Conservation (phyloP, 139 green algal species). For the Closterium sp. region DNA sequence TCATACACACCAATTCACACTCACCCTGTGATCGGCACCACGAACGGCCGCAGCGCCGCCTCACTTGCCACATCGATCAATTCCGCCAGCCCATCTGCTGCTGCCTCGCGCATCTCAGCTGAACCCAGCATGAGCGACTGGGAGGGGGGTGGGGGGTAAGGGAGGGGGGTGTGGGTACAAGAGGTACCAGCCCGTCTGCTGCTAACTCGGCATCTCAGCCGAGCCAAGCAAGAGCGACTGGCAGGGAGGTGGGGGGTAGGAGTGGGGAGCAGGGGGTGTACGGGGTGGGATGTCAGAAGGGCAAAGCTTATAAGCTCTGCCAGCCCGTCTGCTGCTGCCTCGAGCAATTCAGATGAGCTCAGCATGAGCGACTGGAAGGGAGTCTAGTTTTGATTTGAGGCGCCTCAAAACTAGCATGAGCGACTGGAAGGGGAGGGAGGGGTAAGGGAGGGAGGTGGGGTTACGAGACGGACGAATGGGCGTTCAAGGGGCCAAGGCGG, state of each 20-base stretch:
- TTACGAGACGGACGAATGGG: no score
- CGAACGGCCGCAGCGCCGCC: slow-evolving; percentile 80
- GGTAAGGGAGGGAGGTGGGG: no score
- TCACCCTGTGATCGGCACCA: slow-evolving; percentile 78
- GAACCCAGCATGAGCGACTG: slow-evolving; percentile 47
- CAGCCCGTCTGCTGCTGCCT: no score
- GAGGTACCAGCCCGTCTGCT: no score
- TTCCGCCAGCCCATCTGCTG: slow-evolving; percentile 87
- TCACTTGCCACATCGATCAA: slow-evolving; percentile 78
- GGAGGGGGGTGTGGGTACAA: no score
- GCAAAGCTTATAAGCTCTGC: no score
- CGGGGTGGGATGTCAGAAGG: not conserved
- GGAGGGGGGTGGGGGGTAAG: no score
- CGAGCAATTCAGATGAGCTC: slow-evolving; percentile 56
- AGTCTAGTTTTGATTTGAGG: no score
- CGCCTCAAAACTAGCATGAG: no score
- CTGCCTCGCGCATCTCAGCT: slow-evolving; percentile 67
- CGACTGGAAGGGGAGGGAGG: no score
- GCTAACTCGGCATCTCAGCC: slow-evolving; percentile 66
- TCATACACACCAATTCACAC: not conserved
- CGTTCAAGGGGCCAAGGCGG: not conserved
- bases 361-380: slow-evolving; percentile 46
- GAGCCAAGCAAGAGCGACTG: not conserved
- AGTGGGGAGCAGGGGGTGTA: not conserved
- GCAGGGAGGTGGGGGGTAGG: no score